Percentiles rank a stretch among this genome's conserved stretches.
phyloP scores from a whole-genome alignment of 2,329 filamentous ascomycete genomes.

The Metarhizium humberi region DNA sequence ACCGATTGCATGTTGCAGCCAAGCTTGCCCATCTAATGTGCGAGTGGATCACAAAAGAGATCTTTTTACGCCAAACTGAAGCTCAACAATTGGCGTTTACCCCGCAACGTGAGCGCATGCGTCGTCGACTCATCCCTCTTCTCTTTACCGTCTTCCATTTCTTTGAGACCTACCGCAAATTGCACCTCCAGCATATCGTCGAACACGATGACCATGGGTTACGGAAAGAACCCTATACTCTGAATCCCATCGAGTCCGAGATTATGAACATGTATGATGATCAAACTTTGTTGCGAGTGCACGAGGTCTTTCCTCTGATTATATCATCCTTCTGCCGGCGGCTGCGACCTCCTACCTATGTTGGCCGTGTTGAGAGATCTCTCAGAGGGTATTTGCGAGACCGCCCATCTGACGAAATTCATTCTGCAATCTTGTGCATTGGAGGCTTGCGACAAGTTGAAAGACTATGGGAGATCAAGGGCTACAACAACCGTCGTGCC shows the following conservation, averaged over 20 bases:
- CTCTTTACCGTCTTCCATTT: constrained; percentile 60
- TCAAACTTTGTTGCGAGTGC: constrained; percentile 50
- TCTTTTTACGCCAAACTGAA: constrained; percentile 50
- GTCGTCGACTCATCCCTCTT: constrained; percentile 51
- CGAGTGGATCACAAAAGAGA: constrained; percentile 56
- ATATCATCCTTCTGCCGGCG: constrained; percentile 56
- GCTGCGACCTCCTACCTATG: constrained; percentile 54
- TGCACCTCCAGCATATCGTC: constrained; percentile 47
- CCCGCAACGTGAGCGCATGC: constrained; percentile 54
- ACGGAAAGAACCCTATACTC: constrained; percentile 42
- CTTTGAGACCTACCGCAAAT: constrained; percentile 53
- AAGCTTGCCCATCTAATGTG: constrained; percentile 54
- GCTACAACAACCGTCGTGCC: constrained; percentile 50
- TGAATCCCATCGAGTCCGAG: constrained; percentile 52
- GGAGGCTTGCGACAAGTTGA: constrained; percentile 55
- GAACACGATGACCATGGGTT: constrained; percentile 43
- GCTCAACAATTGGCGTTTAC: constrained; percentile 47
- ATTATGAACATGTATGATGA: constrained; percentile 59
- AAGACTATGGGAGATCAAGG: constrained; percentile 56
- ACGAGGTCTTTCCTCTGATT: constrained; percentile 55
- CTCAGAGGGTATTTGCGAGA: constrained; percentile 55
- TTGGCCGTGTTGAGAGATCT: constrained; percentile 51
- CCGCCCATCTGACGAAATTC: constrained; percentile 52
- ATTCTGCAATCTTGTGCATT: constrained; percentile 49
- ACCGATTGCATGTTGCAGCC: constrained; percentile 53